These are phyloP conservation scores for Magnolia officinalis DNA, from an alignment of 164 flowering plant genomes.

Conservation along the genomic window DNA sequence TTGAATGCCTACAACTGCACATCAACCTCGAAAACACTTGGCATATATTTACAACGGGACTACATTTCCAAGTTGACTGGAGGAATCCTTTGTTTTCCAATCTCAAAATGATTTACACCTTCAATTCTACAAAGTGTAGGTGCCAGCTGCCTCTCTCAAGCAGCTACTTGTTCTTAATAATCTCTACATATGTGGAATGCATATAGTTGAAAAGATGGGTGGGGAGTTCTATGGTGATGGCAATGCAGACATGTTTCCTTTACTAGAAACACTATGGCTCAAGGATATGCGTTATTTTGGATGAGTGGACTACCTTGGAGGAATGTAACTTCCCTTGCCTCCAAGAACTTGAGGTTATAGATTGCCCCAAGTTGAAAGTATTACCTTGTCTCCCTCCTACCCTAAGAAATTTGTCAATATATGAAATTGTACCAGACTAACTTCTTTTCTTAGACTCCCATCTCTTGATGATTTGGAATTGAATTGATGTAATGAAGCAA, in stretches of 20 bases:
- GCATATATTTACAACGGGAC: neutral
- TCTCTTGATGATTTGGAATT: neutral
- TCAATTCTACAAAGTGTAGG: neutral
- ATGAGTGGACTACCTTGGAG: neutral
- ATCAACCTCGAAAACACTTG: neutral
- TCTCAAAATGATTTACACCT: neutral
- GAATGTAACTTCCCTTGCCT: constrained; percentile 1
- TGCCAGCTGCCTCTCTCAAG: neutral
- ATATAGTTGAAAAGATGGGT: neutral
- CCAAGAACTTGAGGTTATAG: neutral
- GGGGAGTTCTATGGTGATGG: neutral
- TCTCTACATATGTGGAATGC: neutral
- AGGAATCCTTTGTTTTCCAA: neutral
- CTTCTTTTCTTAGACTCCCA: neutral
- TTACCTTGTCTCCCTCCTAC: constrained; percentile 1
- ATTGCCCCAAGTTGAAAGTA: neutral
- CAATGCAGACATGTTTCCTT: neutral
- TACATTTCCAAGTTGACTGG: constrained; percentile 6
- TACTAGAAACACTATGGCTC: neutral
- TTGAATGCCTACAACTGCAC: constrained; percentile 1
- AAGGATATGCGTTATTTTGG: neutral
- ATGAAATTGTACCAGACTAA: neutral
- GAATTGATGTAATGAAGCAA: neutral
- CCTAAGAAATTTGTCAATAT: neutral
- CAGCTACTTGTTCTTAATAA: neutral